These are phyloP conservation scores for Noccaea bulbosa DNA, from an alignment of 345 rosid genomes.

Conservation along the genomic window DNA sequence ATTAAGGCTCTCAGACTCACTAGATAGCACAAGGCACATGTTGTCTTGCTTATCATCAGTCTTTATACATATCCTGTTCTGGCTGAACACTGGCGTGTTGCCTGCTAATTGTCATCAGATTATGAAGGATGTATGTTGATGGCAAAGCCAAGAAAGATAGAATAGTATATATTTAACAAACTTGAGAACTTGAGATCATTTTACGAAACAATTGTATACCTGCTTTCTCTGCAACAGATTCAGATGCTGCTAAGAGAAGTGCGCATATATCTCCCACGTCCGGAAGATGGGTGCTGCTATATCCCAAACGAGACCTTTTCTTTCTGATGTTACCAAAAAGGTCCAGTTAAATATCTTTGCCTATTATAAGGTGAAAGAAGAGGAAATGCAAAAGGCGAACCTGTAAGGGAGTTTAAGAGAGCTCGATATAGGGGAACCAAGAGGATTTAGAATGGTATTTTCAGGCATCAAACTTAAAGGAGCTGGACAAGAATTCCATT, in stretches of 20 bases:
- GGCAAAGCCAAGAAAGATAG: too few species aligned
- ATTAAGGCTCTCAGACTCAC: conserved; percentile 14
- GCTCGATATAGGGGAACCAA: conserved; percentile 26
- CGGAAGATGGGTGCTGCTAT: conserved; percentile 15
- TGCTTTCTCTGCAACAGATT: conserved; percentile 21
- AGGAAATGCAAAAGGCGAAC: conserved; percentile 24
- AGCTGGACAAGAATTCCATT: conserved; percentile 21
- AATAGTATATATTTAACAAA: too few species aligned
- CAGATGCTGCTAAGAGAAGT: conserved; percentile 34
- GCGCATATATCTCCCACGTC: conserved; percentile 27
- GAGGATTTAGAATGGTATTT: conserved; percentile 24
- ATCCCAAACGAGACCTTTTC: conserved; percentile 28
- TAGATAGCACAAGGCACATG: background rate
- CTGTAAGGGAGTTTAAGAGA: conserved; percentile 45
- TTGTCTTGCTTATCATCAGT: conserved; percentile 25
- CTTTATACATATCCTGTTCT: conserved; percentile 4
- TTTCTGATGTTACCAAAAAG: conserved; percentile 16
- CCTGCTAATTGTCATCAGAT: too few species aligned
- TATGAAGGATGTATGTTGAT: too few species aligned
- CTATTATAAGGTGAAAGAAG: background rate
- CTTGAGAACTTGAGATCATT: too few species aligned
- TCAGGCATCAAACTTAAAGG: conserved; percentile 12
- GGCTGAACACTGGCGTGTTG: conserved; percentile 26
- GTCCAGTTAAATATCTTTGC: background rate
- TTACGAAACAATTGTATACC: too few species aligned